A percentile compares a stretch with the other conserved stretches of the same genome.
Conservation (phyloP, 164 flowering plant genomes). For the Stephania cephalantha region DNA sequence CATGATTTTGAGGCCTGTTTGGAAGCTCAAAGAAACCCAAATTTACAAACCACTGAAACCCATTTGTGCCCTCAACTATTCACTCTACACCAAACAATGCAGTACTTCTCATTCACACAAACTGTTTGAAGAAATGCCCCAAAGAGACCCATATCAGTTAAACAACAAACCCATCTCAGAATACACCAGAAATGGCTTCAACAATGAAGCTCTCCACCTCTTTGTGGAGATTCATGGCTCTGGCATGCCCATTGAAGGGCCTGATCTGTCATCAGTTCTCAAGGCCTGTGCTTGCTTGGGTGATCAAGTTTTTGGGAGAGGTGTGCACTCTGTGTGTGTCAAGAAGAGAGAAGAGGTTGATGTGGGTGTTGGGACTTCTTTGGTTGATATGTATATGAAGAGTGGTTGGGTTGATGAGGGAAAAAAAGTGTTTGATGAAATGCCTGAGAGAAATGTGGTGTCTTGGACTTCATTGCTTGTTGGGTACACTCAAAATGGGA, state of each 20-base stretch:
- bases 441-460: slow-evolving; percentile 69
- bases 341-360: slow-evolving; percentile 50
- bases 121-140: slow-evolving; percentile 41
- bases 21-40: slow-evolving; percentile 5
- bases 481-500: slow-evolving; percentile 51
- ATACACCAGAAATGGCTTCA: slow-evolving; percentile 32
- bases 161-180: slow-evolving; percentile 43
- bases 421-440: slow-evolving; percentile 47
- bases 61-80: neutral
- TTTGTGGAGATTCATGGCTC: slow-evolving; percentile 35
- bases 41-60: neutral
- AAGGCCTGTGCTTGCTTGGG: slow-evolving; percentile 52
- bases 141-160: slow-evolving; percentile 16
- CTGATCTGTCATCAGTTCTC: slow-evolving; percentile 48
- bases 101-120: slow-evolving; percentile 20
- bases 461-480: slow-evolving; percentile 83
- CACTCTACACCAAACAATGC: slow-evolving; percentile 3
- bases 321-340: slow-evolving; percentile 48
- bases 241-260: slow-evolving; percentile 35
- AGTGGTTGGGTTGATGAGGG: slow-evolving; percentile 40
- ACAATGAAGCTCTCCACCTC: slow-evolving; percentile 41
- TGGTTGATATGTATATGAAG: slow-evolving; percentile 82
- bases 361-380: slow-evolving; percentile 77
- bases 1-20: slow-evolving; percentile 12
- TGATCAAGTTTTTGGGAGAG: slow-evolving; percentile 43